phyloP scores from a whole-genome alignment of 805 yeast species.

The Metschnikowia kofuensis region DNA sequence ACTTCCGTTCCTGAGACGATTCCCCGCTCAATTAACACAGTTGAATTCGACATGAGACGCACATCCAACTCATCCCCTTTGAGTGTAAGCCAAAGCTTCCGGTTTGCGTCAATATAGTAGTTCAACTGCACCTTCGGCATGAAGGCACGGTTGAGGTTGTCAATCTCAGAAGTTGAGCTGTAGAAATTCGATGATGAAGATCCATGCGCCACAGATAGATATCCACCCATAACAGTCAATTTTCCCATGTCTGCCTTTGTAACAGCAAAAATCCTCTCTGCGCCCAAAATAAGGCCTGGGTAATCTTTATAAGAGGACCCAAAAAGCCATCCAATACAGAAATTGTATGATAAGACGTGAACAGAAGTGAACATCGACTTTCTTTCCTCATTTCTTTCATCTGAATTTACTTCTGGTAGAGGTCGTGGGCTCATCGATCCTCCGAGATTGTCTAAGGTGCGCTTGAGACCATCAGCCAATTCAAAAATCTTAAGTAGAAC shows the following conservation, averaged over 20 bases:
- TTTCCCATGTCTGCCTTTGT: constrained; percentile 63
- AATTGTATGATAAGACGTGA: constrained; percentile 57
- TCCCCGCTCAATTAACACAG: constrained; percentile 51
- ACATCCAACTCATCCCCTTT: constrained; percentile 72
- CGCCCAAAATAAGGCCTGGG: constrained; percentile 80
- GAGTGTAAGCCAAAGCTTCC: constrained; percentile 47
- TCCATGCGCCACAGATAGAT: constrained; percentile 69
- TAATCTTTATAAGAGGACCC: constrained; percentile 40
- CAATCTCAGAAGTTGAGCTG: constrained; percentile 43
- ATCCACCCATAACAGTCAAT: constrained; percentile 65
- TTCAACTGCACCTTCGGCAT: constrained; percentile 66
- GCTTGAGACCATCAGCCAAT: constrained; percentile 24
- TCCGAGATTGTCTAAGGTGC: constrained; percentile 2
- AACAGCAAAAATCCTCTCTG: constrained; percentile 66
- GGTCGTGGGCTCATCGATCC: not conserved
- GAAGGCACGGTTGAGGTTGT: constrained; percentile 57
- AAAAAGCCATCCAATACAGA: constrained; percentile 79
- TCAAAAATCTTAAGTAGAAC: constrained; percentile 41
- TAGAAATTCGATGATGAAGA: constrained; percentile 47
- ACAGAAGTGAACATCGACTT: constrained; percentile 31
- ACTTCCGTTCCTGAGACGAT: constrained; percentile 46
- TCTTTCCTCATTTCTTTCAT: not conserved
- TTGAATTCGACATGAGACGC: constrained; percentile 54
- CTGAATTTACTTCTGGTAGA: not conserved
- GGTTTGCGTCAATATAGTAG: constrained; percentile 35